A percentile compares a stretch with the other conserved stretches of the same genome.
phyloP scores from a whole-genome alignment of 2,329 filamentous ascomycete genomes.

The Ophiocordyceps camponoti-leonardi region DNA sequence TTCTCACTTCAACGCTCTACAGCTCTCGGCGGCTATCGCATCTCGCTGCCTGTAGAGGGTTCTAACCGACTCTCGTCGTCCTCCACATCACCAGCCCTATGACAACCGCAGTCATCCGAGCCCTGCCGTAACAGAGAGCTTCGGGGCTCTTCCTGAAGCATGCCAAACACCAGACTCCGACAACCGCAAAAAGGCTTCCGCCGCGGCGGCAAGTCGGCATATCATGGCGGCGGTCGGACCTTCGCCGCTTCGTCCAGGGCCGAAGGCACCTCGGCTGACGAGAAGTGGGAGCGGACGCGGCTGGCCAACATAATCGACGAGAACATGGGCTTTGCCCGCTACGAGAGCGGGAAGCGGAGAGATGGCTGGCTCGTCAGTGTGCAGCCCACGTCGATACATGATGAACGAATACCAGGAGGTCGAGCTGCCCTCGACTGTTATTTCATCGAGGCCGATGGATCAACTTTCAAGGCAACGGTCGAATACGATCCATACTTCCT shows the following conservation, averaged over 20 bases:
- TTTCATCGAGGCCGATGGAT: slow-evolving; percentile 79
- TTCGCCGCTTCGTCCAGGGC: slow-evolving; percentile 63
- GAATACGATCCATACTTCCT: slow-evolving; percentile 97
- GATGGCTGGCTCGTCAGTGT: slow-evolving; percentile 93
- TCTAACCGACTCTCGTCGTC: not conserved
- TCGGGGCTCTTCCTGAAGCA: slow-evolving; percentile 8
- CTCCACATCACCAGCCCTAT: slow-evolving; percentile 2
- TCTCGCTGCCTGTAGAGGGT: not conserved
- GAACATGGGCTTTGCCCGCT: slow-evolving; percentile 81
- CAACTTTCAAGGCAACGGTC: slow-evolving; percentile 87
- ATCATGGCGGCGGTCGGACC: slow-evolving; percentile 54
- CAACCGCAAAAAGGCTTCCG: slow-evolving; percentile 49
- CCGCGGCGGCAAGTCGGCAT: slow-evolving; percentile 50
- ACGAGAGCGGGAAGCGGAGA: slow-evolving; percentile 67
- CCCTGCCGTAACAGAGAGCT: slow-evolving; percentile 6
- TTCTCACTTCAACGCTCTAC: not conserved
- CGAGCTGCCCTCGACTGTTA: slow-evolving; percentile 90
- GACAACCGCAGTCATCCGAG: slow-evolving; percentile 5
- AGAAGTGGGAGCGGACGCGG: slow-evolving; percentile 73
- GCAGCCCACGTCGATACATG: slow-evolving; percentile 74
- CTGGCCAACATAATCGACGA: slow-evolving; percentile 87
- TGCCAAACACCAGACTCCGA: slow-evolving; percentile 44
- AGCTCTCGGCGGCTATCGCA: not conserved
- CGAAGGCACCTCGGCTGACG: slow-evolving; percentile 81
- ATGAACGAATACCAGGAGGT: slow-evolving; percentile 68